Evolutionary conservation across 768 basidiomycete genomes (phyloP).

Genomic region (Dendrothele bispora): DNA sequence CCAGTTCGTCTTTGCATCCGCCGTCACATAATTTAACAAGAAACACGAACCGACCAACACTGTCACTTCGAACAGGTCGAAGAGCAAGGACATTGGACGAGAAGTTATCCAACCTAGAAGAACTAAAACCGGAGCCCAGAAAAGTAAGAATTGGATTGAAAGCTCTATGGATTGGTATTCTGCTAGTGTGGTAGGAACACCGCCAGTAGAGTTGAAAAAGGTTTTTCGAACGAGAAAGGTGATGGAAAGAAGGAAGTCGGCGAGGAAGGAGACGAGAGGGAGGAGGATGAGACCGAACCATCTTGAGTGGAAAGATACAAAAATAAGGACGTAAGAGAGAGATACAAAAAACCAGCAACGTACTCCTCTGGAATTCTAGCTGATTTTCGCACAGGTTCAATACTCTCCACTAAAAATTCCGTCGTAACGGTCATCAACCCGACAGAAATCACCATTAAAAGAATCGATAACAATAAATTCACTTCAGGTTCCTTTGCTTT

Average conservation of each 20-base stretch:
- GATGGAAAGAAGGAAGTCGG: slow-evolving; percentile 40
- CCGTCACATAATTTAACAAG: slow-evolving; percentile 50
- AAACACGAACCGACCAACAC: slow-evolving; percentile 45
- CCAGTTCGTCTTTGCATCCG: slow-evolving; percentile 53
- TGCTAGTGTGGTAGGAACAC: slow-evolving; percentile 35
- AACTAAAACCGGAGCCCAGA: slow-evolving; percentile 49
- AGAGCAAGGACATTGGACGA: slow-evolving; percentile 43
- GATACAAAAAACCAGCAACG: slow-evolving; percentile 6
- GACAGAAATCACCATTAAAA: slow-evolving; percentile 31
- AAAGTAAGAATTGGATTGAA: slow-evolving; percentile 47
- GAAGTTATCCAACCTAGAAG: slow-evolving; percentile 43
- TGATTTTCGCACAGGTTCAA: slow-evolving; percentile 27
- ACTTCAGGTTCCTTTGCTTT: slow-evolving; percentile 26
- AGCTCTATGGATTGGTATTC: slow-evolving; percentile 45
- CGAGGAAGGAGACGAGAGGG: slow-evolving; percentile 46
- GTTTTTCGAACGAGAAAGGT: slow-evolving; percentile 32
- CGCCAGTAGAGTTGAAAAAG: slow-evolving; percentile 21
- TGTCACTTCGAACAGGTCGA: slow-evolving; percentile 45
- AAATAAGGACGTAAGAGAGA: neutral
- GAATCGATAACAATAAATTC: slow-evolving; percentile 39
- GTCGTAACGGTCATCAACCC: slow-evolving; percentile 42
- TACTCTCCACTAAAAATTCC: slow-evolving; percentile 44
- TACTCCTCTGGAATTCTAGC: slow-evolving; percentile 38
- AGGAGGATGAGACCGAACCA: slow-evolving; percentile 52
- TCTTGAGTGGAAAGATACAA: slow-evolving; percentile 16